A percentile compares a stretch with the other conserved stretches of the same genome.
These are phyloP conservation scores for Pleoardoris graminearum DNA, from an alignment of 2,329 filamentous ascomycete species.

Conservation along the genomic window DNA sequence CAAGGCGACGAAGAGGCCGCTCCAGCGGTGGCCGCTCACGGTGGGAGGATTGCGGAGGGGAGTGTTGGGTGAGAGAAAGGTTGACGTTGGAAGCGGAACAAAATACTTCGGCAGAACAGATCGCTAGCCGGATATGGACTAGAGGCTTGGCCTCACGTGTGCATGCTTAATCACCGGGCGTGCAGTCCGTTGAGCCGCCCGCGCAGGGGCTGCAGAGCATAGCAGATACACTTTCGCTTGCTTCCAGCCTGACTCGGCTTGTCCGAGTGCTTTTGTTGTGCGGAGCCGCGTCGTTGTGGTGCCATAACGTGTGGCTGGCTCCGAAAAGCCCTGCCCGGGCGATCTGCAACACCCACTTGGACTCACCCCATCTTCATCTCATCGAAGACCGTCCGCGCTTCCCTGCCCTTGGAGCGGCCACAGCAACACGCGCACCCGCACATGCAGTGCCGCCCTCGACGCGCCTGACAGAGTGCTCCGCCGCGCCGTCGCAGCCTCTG, in stretches of 20 bases:
- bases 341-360: conserved; percentile 13
- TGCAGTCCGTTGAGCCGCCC: not conserved
- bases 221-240: not conserved
- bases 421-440: conserved; percentile 27
- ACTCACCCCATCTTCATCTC: conserved; percentile 24
- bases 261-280: not conserved
- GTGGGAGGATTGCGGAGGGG: not conserved
- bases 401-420: conserved; percentile 30
- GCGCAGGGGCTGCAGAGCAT: not conserved
- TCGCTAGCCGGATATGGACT: not conserved
- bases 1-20: not conserved
- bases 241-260: not conserved
- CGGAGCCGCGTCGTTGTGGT: not conserved
- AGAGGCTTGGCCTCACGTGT: not conserved
- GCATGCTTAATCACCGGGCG: not conserved
- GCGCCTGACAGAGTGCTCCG: conserved; percentile 24
- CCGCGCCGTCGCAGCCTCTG: conserved; percentile 30
- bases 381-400: conserved; percentile 29
- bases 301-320: not conserved
- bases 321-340: not conserved
- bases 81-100: not conserved
- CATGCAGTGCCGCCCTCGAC: conserved; percentile 33
- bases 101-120: not conserved
- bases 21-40: not conserved
- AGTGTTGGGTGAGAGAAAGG: conserved; percentile 1